Conservation (phyloP, 2,329 filamentous ascomycete genomes). For the Ophiocordyceps sinensis region DNA sequence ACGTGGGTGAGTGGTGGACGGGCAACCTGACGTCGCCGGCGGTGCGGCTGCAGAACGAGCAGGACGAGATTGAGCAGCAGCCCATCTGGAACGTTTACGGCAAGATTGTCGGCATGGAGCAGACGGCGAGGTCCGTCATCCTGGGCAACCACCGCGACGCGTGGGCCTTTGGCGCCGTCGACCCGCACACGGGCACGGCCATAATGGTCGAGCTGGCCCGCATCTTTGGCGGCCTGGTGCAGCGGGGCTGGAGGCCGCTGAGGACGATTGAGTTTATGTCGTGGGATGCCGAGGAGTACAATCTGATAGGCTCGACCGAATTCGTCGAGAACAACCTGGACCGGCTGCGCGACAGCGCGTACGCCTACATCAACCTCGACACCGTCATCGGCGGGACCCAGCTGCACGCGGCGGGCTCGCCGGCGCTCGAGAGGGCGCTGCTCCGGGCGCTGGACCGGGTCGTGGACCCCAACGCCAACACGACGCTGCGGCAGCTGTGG, state of each 20-base stretch:
- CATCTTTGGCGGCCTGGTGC: constrained; percentile 65
- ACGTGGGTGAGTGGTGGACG: constrained; percentile 70
- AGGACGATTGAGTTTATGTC: constrained; percentile 95
- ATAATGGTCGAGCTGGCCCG: constrained; percentile 80
- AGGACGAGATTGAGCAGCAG: constrained; percentile 71
- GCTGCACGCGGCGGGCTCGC: constrained; percentile 68
- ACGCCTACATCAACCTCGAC: constrained; percentile 87
- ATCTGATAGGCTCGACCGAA: constrained; percentile 86
- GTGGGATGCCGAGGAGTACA: constrained; percentile 92
- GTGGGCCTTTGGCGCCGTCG: constrained; percentile 77
- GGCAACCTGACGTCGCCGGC: constrained; percentile 61
- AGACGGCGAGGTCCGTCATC: constrained; percentile 68
- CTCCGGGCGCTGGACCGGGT: constrained; percentile 61
- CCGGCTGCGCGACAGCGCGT: constrained; percentile 54
- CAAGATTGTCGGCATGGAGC: constrained; percentile 70
- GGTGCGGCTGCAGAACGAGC: constrained; percentile 71
- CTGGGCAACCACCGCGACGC: constrained; percentile 89
- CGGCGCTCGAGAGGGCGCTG: constrained; percentile 61
- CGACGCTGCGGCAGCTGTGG: constrained; percentile 64
- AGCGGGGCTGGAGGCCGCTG: constrained; percentile 73
- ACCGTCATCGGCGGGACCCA: constrained; percentile 61
- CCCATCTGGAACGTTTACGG: constrained; percentile 88
- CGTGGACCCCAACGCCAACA: constrained; percentile 55
- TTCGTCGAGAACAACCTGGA: constrained; percentile 79
- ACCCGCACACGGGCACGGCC: constrained; percentile 79